A percentile compares a stretch with the other conserved stretches of the same genome.
These are phyloP conservation scores for Thielaviopsis punctulata DNA, from an alignment of 2,329 filamentous ascomycete genomes.

Conservation along the genomic window DNA sequence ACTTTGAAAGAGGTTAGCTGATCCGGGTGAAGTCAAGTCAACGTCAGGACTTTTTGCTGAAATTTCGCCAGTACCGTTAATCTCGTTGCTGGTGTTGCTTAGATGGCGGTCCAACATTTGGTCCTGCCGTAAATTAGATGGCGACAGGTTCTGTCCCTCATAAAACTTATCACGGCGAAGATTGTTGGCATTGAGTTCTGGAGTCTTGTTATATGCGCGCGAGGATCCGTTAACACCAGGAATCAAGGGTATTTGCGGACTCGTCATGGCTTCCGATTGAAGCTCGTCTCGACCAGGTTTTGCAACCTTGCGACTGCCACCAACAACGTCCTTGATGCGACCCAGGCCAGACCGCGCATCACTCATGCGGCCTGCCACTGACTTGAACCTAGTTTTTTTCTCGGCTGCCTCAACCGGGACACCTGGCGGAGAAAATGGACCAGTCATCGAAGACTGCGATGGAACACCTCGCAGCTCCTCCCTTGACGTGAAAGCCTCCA, in stretches of 20 bases:
- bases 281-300: constrained; percentile 36
- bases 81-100: not conserved
- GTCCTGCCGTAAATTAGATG: not conserved
- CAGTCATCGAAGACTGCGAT: constrained; percentile 15
- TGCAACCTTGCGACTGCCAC: constrained; percentile 38
- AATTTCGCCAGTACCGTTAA: not conserved
- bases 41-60: not conserved
- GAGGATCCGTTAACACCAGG: constrained; percentile 3
- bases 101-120: not conserved
- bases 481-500: constrained; percentile 19
- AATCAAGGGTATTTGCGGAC: constrained; percentile 11
- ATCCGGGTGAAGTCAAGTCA: not conserved
- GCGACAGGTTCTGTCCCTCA: not conserved
- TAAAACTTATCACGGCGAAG: constrained; percentile 1
- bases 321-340: constrained; percentile 73
- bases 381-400: constrained; percentile 56
- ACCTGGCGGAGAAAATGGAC: constrained; percentile 4
- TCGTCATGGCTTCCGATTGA: constrained; percentile 13
- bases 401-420: constrained; percentile 16
- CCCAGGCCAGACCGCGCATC: constrained; percentile 71
- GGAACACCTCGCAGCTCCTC: constrained; percentile 30
- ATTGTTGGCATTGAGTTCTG: constrained; percentile 35
- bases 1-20: not conserved
- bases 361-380: constrained; percentile 59
- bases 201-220: constrained; percentile 45